These are phyloP conservation scores for Populus tomentosa DNA, from an alignment of 441 rosid species.

Conservation along the genomic window DNA sequence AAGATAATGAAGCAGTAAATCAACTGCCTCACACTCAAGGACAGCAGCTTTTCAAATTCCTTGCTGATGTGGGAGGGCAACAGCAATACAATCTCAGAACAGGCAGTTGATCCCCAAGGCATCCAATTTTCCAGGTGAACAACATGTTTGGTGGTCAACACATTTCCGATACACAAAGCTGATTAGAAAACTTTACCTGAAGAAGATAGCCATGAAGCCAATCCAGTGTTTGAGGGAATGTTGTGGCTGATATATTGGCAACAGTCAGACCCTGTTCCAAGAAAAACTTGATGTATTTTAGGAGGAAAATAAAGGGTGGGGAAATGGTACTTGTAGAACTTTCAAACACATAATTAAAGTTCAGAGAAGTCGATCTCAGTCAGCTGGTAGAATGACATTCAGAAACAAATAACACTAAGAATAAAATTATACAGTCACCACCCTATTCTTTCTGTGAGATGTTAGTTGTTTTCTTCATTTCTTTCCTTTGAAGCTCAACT, in stretches of 20 bases:
- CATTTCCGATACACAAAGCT: conserved; percentile 2
- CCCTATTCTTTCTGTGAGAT: background rate
- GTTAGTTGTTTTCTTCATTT: background rate
- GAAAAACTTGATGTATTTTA: background rate
- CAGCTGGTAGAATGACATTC: background rate
- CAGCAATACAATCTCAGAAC: background rate
- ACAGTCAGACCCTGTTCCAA: conserved; percentile 59
- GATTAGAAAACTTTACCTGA: conserved; percentile 42
- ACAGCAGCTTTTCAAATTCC: background rate
- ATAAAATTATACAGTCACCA: background rate
- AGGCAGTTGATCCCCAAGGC: background rate
- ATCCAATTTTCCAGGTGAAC: background rate
- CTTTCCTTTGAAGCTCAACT: background rate
- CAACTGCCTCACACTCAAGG: background rate
- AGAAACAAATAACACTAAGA: background rate
- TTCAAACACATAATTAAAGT: background rate
- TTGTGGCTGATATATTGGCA: conserved; percentile 64
- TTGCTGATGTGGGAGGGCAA: background rate
- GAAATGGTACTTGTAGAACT: background rate
- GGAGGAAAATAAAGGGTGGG: background rate
- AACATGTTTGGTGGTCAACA: background rate
- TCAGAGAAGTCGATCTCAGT: background rate
- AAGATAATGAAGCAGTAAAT: conserved; percentile 7
- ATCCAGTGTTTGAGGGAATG: conserved; percentile 77
- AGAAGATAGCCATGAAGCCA: conserved; percentile 72